These are phyloP conservation scores for Gardenia jasminoides DNA, from an alignment of 257 asterid genomes.

Conservation along the genomic window DNA sequence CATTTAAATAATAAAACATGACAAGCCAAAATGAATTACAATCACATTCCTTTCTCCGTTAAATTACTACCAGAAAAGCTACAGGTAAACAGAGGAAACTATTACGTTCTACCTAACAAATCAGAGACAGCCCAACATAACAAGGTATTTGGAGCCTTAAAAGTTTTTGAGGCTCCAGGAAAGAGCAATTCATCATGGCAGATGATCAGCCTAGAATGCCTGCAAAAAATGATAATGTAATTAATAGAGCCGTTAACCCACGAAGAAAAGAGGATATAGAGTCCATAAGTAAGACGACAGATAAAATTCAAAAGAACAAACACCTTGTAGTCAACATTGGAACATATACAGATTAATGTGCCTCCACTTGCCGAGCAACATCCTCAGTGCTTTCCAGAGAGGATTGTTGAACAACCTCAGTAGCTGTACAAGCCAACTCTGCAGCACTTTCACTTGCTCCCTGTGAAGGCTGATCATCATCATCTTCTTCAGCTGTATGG, in stretches of 20 bases:
- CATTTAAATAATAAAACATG: background rate
- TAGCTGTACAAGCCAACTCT: constrained; percentile 34
- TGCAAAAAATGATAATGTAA: background rate
- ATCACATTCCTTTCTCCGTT: background rate
- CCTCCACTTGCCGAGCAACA: constrained; percentile 42
- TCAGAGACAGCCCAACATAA: constrained; percentile 5
- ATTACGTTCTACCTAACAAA: constrained; percentile 8
- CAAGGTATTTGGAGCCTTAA: constrained; percentile 7
- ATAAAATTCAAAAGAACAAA: background rate
- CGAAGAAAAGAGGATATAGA: background rate
- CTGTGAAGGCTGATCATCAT: constrained; percentile 46
- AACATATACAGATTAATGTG: constrained; percentile 13
- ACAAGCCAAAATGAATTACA: background rate
- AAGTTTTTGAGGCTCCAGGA: background rate
- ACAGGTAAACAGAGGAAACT: constrained; percentile 6
- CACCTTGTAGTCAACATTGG: background rate
- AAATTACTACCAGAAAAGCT: constrained; percentile 1
- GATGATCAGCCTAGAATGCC: background rate
- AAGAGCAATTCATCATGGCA: background rate
- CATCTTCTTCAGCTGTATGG: constrained; percentile 41
- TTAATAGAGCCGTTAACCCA: background rate
- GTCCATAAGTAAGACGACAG: background rate
- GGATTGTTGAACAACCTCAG: constrained; percentile 46
- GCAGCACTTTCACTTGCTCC: constrained; percentile 42
- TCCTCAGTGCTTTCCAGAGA: constrained; percentile 56